Conservation (phyloP, 2,329 filamentous ascomycete species). For the Botrytis fragariae region DNA sequence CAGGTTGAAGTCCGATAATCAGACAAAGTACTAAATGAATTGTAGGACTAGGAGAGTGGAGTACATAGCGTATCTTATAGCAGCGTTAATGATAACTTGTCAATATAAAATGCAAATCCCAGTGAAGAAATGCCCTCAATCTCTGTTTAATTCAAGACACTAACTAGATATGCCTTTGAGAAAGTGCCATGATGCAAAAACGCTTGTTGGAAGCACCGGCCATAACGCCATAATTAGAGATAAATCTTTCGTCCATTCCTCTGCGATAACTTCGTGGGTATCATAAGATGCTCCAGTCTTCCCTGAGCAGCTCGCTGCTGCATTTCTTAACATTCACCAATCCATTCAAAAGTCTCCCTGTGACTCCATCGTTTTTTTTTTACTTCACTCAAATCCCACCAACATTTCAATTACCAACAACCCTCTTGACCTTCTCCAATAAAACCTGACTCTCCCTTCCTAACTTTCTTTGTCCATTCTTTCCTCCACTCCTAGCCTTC, state of each 20-base stretch:
- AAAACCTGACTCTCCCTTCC: conserved; percentile 66
- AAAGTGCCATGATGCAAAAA: not conserved
- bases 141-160: not conserved
- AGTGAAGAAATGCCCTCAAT: not conserved
- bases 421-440: conserved; percentile 60
- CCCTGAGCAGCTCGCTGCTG: not conserved
- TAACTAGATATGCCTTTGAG: not conserved
- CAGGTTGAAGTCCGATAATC: not conserved
- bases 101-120: not conserved
- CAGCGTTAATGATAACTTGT: not conserved
- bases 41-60: not conserved
- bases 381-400: not conserved
- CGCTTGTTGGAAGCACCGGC: conserved; percentile 6
- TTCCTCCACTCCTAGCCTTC: conserved; percentile 50
- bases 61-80: not conserved
- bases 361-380: not conserved
- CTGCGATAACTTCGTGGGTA: conserved; percentile 19
- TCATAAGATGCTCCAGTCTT: conserved; percentile 7
- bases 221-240: conserved; percentile 3
- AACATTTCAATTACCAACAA: conserved; percentile 34
- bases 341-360: not conserved
- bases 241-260: not conserved
- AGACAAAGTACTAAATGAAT: not conserved
- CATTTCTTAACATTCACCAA: not conserved
- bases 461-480: conserved; percentile 64